phyloP scores from a whole-genome alignment of 2,329 filamentous ascomycete species.

The Aspergillus ochraceoroseus region DNA sequence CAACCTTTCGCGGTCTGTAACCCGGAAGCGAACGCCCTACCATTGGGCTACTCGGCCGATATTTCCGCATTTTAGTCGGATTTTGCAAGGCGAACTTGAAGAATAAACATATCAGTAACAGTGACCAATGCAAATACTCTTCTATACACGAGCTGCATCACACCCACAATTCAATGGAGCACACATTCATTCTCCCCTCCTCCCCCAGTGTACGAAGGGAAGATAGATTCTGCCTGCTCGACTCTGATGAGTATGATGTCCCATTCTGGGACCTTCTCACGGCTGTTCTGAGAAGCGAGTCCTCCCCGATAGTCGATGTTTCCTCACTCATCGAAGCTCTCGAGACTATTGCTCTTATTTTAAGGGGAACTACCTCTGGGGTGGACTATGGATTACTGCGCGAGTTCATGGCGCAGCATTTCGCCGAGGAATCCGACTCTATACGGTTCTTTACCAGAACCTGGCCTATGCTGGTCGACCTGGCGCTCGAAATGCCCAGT shows the following conservation, averaged over 20 bases:
- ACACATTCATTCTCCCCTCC: constrained; percentile 1
- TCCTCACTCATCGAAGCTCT: constrained; percentile 1
- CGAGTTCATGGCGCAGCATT: neutral
- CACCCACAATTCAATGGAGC: too few relatives aligned
- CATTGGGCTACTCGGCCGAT: too few relatives aligned
- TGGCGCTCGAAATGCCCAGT: constrained; percentile 3
- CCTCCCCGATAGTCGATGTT: neutral
- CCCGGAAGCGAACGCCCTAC: too few relatives aligned
- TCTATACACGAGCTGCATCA: too few relatives aligned
- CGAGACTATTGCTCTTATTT: neutral
- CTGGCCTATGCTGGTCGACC: constrained; percentile 1
- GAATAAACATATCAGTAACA: too few relatives aligned
- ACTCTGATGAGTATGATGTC: constrained; percentile 4
- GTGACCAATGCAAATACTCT: too few relatives aligned
- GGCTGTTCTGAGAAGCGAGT: neutral
- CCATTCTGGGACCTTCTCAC: constrained; percentile 3
- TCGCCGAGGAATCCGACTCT: neutral
- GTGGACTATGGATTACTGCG: neutral
- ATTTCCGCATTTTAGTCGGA: too few relatives aligned
- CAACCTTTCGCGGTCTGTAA: too few relatives aligned
- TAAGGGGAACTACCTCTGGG: neutral
- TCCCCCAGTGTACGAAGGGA: neutral
- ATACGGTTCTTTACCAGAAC: neutral
- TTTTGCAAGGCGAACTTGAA: too few relatives aligned
- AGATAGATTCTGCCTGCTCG: neutral